phyloP scores from a whole-genome alignment of 1,284 basidiomycete species.

The Trametes polyzona region DNA sequence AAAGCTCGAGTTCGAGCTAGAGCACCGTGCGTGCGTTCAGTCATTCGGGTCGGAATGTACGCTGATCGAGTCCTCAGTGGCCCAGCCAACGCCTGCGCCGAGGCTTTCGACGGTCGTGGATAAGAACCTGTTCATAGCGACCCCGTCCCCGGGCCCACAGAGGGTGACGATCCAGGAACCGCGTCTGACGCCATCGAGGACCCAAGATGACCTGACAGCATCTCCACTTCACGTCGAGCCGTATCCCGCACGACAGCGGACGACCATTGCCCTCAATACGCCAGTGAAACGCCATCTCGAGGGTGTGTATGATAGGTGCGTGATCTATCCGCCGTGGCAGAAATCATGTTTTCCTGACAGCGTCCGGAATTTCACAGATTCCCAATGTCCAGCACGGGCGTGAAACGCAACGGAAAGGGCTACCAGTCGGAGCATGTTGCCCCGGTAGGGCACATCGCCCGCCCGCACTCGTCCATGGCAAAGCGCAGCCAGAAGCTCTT shows the following conservation, averaged over 20 bases:
- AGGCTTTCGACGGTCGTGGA: constrained; percentile 67
- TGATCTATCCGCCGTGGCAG: not conserved
- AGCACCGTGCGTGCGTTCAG: constrained; percentile 48
- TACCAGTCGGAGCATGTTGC: constrained; percentile 69
- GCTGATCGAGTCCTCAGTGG: constrained; percentile 20
- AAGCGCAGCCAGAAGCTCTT: constrained; percentile 55
- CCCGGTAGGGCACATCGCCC: constrained; percentile 35
- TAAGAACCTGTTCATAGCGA: constrained; percentile 63
- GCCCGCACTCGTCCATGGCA: constrained; percentile 29
- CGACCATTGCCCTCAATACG: constrained; percentile 49
- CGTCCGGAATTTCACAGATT: constrained; percentile 39
- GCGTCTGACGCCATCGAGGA: constrained; percentile 14
- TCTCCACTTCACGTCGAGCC: constrained; percentile 67
- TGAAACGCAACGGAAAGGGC: constrained; percentile 73
- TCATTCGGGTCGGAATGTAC: not conserved
- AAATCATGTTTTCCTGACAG: not conserved
- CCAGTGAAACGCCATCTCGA: constrained; percentile 60
- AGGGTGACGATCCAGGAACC: constrained; percentile 11
- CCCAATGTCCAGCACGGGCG: constrained; percentile 75
- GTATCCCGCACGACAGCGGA: constrained; percentile 50
- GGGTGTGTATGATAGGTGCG: constrained; percentile 67
- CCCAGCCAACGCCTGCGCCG: constrained; percentile 48
- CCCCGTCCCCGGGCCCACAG: constrained; percentile 35
- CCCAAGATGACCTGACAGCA: constrained; percentile 52
- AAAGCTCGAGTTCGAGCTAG: constrained; percentile 63